A percentile compares a stretch with the other conserved stretches of the same genome.
Conservation (phyloP, 2,329 filamentous ascomycete species). For the Claviceps sorghi region DNA sequence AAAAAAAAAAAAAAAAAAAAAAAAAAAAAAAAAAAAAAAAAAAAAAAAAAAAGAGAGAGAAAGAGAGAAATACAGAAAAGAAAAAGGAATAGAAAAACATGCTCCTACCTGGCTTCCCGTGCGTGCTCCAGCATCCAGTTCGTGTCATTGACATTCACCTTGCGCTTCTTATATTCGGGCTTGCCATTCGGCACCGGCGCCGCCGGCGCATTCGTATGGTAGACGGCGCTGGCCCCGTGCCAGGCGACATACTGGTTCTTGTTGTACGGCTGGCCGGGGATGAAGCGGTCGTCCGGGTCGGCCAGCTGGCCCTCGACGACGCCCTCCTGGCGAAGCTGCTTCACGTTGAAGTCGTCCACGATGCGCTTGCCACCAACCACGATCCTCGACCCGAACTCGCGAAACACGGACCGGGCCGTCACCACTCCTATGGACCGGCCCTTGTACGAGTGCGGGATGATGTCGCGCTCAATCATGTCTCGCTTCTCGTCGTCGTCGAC, state of each 20-base stretch:
- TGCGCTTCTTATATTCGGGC: constrained; percentile 66
- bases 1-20: background rate
- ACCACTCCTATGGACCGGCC: constrained; percentile 94
- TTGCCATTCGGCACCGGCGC: constrained; percentile 66
- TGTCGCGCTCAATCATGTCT: constrained; percentile 85
- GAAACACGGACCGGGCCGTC: constrained; percentile 88
- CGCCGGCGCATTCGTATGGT: constrained; percentile 67
- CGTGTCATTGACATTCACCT: constrained; percentile 75
- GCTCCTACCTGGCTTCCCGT: constrained; percentile 65
- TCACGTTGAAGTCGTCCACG: constrained; percentile 77
- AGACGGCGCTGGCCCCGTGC: constrained; percentile 93
- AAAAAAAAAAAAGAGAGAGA: background rate
- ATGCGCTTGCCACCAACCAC: constrained; percentile 80
- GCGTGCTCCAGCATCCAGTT: constrained; percentile 98
- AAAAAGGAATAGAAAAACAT: background rate
- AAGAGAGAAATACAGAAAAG: too few relatives aligned
- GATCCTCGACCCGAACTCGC: constrained; percentile 90
- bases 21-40: background rate
- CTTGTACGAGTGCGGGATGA: constrained; percentile 98
- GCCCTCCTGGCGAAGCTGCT: constrained; percentile 59
- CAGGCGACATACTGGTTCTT: constrained; percentile 98
- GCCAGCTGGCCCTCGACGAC: constrained; percentile 79
- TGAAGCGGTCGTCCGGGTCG: constrained; percentile 71
- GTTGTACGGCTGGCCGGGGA: constrained; percentile 79
- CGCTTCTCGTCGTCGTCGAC: constrained; percentile 95